Evolutionary conservation across 345 rosid genomes (phyloP), one percentile per base, ranked within the genome.

Genomic region (Toxicodendron radicans): DNA sequence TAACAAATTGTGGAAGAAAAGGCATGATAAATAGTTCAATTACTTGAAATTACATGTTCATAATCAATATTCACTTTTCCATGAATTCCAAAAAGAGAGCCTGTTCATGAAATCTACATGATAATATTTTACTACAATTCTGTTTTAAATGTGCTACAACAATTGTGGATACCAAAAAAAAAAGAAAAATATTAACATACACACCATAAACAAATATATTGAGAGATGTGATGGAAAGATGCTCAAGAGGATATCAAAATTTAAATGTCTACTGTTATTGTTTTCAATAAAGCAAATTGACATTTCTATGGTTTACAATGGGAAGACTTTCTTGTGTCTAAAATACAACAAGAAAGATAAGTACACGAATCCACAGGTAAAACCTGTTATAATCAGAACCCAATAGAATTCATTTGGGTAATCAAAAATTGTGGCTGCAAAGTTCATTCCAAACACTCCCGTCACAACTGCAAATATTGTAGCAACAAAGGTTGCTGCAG

Each of bases 401-500:
- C 97, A 91, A 59, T 81, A 82, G 73, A 95, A 95, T 64, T 82
- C 79, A 6, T 83, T 73, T 7, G 98, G 86, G 69, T 86, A 68
- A 53, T 91, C 88, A 80, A 92, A 92, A 68, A 95, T 62, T 5
- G 96, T 80, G 70, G 85, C 91, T 66, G 75, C 65, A 65, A 95
- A 79, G 75, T 95, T 95, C 99, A 95, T 93, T 74, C 99, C 97
- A 53, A 93, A 95, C 45, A 95, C 82, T 60, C 89, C 99, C 0
- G 97, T 80, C 71, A 95, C 99, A 53, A 89, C 93, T 0, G 99
- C 98, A 66, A 91, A 88, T 66, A 91, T 75, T 46, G 99, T 88
- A 6, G 92, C 88, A 73, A 95, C 91, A 53, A 95, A 95, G 63
- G 96, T 95, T 73, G 98, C 98, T 0, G 98, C 93, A 0, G 99